Evolutionary conservation across 768 basidiomycete species (phyloP).

Genomic region (Sarcodon aspratus): DNA sequence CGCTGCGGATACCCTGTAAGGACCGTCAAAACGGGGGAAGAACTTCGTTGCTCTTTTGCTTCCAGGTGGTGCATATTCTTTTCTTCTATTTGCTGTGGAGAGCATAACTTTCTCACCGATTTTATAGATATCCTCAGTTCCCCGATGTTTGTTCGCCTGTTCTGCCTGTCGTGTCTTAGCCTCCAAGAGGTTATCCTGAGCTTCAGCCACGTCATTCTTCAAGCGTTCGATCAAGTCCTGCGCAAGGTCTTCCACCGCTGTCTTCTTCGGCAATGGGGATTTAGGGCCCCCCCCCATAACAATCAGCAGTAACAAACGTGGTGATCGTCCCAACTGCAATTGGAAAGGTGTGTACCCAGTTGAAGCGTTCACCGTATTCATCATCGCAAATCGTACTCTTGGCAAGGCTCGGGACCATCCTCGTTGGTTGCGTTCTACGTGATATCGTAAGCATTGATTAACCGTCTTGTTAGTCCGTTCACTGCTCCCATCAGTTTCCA

Average conservation of each 20-base stretch:
- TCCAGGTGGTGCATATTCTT: constrained; percentile 14
- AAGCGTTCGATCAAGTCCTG: constrained; percentile 1
- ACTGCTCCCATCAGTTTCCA: constrained; percentile 23
- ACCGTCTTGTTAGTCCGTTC: constrained; percentile 19
- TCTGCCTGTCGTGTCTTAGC: constrained; percentile 14
- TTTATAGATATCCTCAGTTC: constrained; percentile 11
- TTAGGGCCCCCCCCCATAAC: too few relatives aligned
- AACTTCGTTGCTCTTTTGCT: constrained; percentile 16
- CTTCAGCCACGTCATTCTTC: constrained; percentile 12
- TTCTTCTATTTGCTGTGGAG: constrained; percentile 15
- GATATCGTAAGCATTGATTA: constrained; percentile 11
- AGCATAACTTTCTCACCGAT: constrained; percentile 26
- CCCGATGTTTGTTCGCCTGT: constrained; percentile 15
- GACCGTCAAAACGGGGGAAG: too few relatives aligned
- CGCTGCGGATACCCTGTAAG: constrained; percentile 10
- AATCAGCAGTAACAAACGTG: constrained; percentile 10
- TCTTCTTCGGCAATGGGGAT: too few relatives aligned
- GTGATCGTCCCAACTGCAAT: constrained; percentile 7
- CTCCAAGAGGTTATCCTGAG: too few relatives aligned
- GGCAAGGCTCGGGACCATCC: constrained; percentile 4
- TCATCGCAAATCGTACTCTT: constrained; percentile 9
- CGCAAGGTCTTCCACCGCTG: too few relatives aligned
- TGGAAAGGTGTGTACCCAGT: constrained; percentile 13
- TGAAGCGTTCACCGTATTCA: constrained; percentile 8
- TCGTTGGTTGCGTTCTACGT: constrained; percentile 13